These are phyloP conservation scores for Syncephalis plumigaleata DNA, from an alignment of 371 early-diverging fungal species.

Conservation along the genomic window DNA sequence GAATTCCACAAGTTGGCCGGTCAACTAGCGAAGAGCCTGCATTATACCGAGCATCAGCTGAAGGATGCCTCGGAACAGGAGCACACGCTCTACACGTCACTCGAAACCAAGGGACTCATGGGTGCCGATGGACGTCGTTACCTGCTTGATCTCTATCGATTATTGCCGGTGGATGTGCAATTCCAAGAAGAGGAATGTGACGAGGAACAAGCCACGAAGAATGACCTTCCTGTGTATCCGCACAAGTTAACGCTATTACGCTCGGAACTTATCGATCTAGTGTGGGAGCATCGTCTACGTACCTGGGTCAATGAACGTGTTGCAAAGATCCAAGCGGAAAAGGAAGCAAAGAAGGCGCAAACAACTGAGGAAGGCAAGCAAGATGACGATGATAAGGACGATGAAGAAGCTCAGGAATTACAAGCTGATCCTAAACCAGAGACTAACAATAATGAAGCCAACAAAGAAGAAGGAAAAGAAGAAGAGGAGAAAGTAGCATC, in stretches of 20 bases:
- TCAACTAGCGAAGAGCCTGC: constrained; percentile 60
- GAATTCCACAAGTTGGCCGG: constrained; percentile 59
- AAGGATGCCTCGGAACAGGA: constrained; percentile 42
- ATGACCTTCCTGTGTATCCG: constrained; percentile 56
- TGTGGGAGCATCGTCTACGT: constrained; percentile 66
- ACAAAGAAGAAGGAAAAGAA: neutral
- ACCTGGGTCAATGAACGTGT: constrained; percentile 34
- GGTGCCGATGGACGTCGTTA: constrained; percentile 86
- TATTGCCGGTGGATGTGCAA: constrained; percentile 77
- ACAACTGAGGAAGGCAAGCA: too few relatives aligned
- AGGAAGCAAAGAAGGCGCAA: constrained; percentile 6
- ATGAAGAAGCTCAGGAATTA: constrained; percentile 11
- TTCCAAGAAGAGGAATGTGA: constrained; percentile 61
- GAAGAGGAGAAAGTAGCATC: constrained; percentile 5
- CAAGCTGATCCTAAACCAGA: constrained; percentile 6
- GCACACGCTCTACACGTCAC: constrained; percentile 51
- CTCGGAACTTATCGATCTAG: constrained; percentile 69
- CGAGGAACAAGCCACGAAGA: constrained; percentile 13
- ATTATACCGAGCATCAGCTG: constrained; percentile 58
- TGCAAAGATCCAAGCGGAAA: constrained; percentile 13
- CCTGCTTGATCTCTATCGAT: constrained; percentile 77
- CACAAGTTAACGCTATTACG: constrained; percentile 76
- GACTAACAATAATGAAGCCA: neutral
- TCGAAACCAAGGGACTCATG: constrained; percentile 81
- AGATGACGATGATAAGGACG: constrained; percentile 13